Evolutionary conservation across 2,329 filamentous ascomycete species (phyloP).

Genomic region (Periglandula ipomoeae): DNA sequence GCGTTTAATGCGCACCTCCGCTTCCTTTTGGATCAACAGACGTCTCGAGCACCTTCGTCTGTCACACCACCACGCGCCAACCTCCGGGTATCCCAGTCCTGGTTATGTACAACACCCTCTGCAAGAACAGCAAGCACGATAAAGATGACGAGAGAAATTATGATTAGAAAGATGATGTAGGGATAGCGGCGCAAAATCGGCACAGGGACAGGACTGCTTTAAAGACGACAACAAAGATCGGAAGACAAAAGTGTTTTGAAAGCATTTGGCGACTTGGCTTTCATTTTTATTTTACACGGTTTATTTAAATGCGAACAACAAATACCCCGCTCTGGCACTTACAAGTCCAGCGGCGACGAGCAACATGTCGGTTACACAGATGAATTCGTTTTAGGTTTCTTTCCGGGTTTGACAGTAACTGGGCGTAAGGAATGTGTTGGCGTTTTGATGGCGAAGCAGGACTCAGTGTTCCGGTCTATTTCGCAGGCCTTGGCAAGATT

Average conservation of each 20-base stretch:
- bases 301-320: neutral
- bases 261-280: neutral
- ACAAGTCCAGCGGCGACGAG: constrained; percentile 2
- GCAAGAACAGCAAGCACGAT: neutral
- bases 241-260: neutral
- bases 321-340: constrained; percentile 8
- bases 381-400: neutral
- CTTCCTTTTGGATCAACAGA: neutral
- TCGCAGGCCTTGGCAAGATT: neutral
- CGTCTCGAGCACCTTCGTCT: neutral
- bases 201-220: neutral
- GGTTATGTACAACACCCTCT: constrained; percentile 3
- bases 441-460: neutral
- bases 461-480: neutral
- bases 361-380: neutral
- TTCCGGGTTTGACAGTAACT: neutral
- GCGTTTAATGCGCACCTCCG: neutral
- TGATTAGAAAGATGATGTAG: neutral
- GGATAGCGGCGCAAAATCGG: constrained; percentile 1
- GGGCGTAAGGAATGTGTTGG: neutral
- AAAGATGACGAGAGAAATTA: neutral
- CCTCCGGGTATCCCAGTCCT: neutral
- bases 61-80: neutral
- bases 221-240: neutral
- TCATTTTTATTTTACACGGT: neutral